phyloP scores from a whole-genome alignment of 2,329 filamentous ascomycete species.

The Tympanopsis confertula region DNA sequence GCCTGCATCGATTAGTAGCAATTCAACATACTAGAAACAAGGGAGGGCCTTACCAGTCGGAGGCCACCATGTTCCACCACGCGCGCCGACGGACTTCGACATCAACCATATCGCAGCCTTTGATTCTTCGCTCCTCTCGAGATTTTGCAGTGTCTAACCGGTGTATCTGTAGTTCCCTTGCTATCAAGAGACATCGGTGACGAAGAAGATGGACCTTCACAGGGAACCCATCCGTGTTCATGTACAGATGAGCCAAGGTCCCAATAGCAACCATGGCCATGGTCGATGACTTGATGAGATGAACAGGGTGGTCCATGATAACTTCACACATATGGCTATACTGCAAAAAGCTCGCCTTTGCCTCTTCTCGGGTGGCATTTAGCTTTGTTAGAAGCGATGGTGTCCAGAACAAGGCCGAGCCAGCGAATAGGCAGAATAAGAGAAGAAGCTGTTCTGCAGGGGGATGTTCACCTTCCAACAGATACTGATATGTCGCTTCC shows the following conservation, averaged over 20 bases:
- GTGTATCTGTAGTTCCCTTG: constrained; percentile 2
- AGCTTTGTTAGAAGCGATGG: constrained; percentile 2
- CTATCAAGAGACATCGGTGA: constrained; percentile 3
- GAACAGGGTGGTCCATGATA: constrained; percentile 2
- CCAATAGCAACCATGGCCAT: constrained; percentile 2
- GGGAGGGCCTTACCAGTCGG: constrained; percentile 3
- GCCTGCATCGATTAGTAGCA: background rate
- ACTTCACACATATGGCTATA: constrained; percentile 2
- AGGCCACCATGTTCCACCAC: constrained; percentile 6
- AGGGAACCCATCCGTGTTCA: constrained; percentile 1
- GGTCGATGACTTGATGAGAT: constrained; percentile 1
- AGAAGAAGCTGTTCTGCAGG: constrained; percentile 1
- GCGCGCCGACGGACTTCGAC: constrained; percentile 4
- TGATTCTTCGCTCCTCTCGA: constrained; percentile 2
- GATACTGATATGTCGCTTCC: constrained; percentile 3
- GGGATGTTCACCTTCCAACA: constrained; percentile 1
- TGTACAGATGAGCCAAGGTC: constrained; percentile 2
- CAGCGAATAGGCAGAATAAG: constrained; percentile 3
- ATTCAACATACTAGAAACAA: too few species aligned
- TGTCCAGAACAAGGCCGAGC: constrained; percentile 2
- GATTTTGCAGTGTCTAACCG: constrained; percentile 2
- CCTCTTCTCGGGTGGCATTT: background rate
- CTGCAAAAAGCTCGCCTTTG: constrained; percentile 1
- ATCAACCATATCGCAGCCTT: constrained; percentile 4
- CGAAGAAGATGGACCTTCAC: constrained; percentile 2